phyloP scores from a whole-genome alignment of 768 basidiomycete genomes.

The Kwoniella sp. region DNA sequence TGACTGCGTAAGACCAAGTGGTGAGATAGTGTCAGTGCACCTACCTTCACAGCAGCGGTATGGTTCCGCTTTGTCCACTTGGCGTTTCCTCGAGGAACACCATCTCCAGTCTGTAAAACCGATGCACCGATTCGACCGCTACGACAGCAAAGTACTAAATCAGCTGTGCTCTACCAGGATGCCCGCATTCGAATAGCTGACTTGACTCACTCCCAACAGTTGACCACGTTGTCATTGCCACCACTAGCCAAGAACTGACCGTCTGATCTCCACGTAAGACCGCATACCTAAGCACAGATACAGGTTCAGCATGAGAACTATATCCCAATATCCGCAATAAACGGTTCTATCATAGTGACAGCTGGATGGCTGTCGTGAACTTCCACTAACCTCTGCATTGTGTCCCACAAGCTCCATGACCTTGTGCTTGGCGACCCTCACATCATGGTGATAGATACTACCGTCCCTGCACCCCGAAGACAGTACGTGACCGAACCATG shows the following conservation, averaged over 20 bases:
- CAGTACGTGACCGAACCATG: conserved; percentile 84
- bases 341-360: too few species aligned
- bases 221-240: conserved; percentile 96
- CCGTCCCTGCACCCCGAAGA: conserved; percentile 90
- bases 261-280: conserved; percentile 82
- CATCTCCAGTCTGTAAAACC: conserved; percentile 46
- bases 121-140: conserved; percentile 55
- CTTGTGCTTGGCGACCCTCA: conserved; percentile 80
- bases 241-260: conserved; percentile 88
- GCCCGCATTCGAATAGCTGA: too few species aligned
- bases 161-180: conserved; percentile 28
- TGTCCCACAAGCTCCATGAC: conserved; percentile 89
- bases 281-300: conserved; percentile 68
- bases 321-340: too few species aligned
- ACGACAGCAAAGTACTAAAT: background rate
- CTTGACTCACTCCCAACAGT: conserved; percentile 89
- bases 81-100: conserved; percentile 56
- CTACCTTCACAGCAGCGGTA: conserved; percentile 70
- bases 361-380: too few species aligned
- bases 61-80: conserved; percentile 93
- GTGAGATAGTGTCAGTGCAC: conserved; percentile 7
- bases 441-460: conserved; percentile 95
- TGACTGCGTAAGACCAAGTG: too few species aligned
- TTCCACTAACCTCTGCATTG: conserved; percentile 76
- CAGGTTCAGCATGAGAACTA: too few species aligned